Evolutionary conservation across 257 asterid species (phyloP).

Genomic region (Solanum megistacrolobum): DNA sequence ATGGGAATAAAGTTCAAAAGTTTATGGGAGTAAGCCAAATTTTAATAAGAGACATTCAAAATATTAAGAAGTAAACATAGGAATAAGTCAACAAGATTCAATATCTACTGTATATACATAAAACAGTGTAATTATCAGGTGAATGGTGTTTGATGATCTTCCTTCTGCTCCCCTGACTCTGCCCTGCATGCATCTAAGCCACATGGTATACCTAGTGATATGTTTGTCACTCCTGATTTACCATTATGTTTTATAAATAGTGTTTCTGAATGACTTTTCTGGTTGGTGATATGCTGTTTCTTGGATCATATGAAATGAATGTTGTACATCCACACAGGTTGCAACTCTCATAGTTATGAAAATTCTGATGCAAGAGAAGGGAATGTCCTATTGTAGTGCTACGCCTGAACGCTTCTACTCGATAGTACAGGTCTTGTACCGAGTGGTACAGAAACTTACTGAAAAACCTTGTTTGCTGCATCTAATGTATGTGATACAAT

Average conservation of each 20-base stretch:
- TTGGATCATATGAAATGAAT: neutral
- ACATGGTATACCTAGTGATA: neutral
- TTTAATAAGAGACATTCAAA: neutral
- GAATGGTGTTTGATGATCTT: neutral
- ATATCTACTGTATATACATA: neutral
- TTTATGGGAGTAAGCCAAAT: neutral
- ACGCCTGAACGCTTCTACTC: neutral
- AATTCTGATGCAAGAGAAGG: neutral
- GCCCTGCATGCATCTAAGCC: neutral
- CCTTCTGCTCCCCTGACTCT: neutral
- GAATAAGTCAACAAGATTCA: neutral
- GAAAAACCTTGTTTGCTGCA: neutral
- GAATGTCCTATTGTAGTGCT: neutral
- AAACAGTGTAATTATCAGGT: neutral
- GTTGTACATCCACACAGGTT: neutral
- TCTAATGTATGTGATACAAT: neutral
- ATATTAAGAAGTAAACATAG: neutral
- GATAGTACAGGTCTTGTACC: neutral
- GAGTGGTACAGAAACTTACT: neutral
- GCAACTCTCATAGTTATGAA: conserved; percentile 1
- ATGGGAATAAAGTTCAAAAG: neutral
- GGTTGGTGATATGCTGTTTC: neutral
- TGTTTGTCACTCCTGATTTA: neutral
- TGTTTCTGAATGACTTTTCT: neutral
- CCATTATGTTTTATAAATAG: neutral